Percentiles rank a stretch among this genome's conserved stretches.
Conservation (phyloP, 164 flowering plant genomes). For the Echeveria elegans region DNA sequence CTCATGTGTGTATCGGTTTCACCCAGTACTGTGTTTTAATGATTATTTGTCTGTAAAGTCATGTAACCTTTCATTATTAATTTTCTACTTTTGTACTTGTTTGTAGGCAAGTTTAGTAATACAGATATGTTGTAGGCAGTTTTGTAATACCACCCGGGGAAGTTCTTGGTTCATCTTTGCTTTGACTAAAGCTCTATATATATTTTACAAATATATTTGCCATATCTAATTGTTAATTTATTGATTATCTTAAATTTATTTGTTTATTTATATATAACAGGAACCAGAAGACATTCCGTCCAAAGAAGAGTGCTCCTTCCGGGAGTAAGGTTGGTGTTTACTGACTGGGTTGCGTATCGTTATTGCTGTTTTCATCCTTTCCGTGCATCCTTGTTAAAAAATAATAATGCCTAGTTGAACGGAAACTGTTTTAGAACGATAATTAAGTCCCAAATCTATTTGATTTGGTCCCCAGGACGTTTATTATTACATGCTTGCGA, state of each 20-base stretch:
- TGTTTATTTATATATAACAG: background rate
- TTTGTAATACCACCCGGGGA: background rate
- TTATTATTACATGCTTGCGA: background rate
- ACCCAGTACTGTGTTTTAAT: background rate
- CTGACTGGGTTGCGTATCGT: background rate
- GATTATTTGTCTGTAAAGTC: no score
- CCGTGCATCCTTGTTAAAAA: no score
- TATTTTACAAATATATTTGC: no score
- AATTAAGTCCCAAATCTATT: background rate
- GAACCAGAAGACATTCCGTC: slow-evolving; percentile 70
- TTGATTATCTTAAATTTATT: background rate
- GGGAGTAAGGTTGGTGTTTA: slow-evolving; percentile 74
- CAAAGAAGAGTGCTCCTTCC: slow-evolving; percentile 90
- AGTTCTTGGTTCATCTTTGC: background rate
- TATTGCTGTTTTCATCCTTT: background rate
- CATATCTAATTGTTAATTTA: no score
- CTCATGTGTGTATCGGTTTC: background rate
- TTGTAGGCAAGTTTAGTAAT: no score
- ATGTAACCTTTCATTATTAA: background rate
- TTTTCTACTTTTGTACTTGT: background rate
- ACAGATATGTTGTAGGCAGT: background rate
- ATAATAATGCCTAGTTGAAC: background rate
- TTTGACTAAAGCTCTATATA: no score
- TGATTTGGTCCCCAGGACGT: background rate
- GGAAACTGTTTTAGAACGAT: background rate